Evolutionary conservation across 148 eudicot genomes (phyloP).

Genomic region (Pharnaceum exiguum): DNA sequence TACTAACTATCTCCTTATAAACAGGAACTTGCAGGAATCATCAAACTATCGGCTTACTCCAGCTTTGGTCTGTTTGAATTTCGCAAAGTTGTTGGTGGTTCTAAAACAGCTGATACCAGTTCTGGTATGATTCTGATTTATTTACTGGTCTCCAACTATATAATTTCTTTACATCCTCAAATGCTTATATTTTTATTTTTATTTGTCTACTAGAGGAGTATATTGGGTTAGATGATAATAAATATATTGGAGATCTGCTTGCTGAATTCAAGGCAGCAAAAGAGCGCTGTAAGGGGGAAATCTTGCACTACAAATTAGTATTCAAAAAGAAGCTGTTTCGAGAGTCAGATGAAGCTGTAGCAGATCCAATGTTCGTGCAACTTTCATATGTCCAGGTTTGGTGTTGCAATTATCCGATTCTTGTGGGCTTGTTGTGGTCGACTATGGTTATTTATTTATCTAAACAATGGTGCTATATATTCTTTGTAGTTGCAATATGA

Average conservation of each 20-base stretch:
- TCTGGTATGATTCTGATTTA: slow-evolving; percentile 47
- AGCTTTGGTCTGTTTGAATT: slow-evolving; percentile 96
- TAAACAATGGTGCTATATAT: not conserved
- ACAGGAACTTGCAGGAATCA: slow-evolving; percentile 95
- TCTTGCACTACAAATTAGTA: slow-evolving; percentile 84
- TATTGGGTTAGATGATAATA: slow-evolving; percentile 88
- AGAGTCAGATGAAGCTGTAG: slow-evolving; percentile 93
- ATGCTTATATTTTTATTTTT: slow-evolving; percentile 6
- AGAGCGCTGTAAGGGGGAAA: slow-evolving; percentile 94
- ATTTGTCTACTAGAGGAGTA: slow-evolving; percentile 65
- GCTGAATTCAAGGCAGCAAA: slow-evolving; percentile 93
- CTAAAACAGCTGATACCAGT: slow-evolving; percentile 87
- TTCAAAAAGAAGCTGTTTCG: slow-evolving; percentile 93
- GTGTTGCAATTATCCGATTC: not conserved
- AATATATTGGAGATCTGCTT: slow-evolving; percentile 89
- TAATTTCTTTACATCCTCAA: not conserved
- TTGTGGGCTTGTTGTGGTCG: not conserved
- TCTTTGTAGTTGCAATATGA: slow-evolving; percentile 84
- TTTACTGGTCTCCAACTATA: not conserved
- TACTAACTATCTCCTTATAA: slow-evolving; percentile 10
- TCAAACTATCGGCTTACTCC: slow-evolving; percentile 76
- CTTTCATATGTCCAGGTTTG: slow-evolving; percentile 92
- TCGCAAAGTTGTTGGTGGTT: slow-evolving; percentile 77
- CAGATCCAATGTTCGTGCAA: slow-evolving; percentile 97
- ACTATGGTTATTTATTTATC: not conserved